Conservation (phyloP, 805 yeast species). For the Spathaspora arborariae region DNA sequence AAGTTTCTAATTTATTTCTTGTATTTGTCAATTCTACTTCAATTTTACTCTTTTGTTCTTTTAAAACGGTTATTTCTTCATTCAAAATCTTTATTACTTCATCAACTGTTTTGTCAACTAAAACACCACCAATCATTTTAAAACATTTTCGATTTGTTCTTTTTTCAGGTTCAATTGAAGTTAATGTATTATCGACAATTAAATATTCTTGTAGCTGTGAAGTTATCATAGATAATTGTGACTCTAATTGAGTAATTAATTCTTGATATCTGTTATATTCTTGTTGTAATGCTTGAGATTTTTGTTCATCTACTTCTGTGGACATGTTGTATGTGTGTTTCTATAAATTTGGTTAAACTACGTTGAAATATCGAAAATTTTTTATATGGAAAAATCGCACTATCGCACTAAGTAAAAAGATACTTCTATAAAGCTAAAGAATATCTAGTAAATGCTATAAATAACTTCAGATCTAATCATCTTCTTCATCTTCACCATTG, state of each 20-base stretch:
- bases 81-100: constrained; percentile 49
- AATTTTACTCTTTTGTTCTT: constrained; percentile 17
- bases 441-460: not conserved
- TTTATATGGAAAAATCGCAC: not conserved
- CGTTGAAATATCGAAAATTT: not conserved
- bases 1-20: constrained; percentile 32
- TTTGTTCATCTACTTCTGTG: constrained; percentile 21
- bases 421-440: not conserved
- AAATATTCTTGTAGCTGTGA: constrained; percentile 39
- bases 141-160: constrained; percentile 67
- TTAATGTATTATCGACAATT: constrained; percentile 39
- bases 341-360: not conserved
- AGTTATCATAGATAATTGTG: constrained; percentile 30
- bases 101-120: constrained; percentile 78
- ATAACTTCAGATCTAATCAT: not conserved
- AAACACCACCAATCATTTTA: constrained; percentile 91
- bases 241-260: constrained; percentile 33
- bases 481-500: constrained; percentile 34
- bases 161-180: constrained; percentile 28
- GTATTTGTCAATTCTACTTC: constrained; percentile 24
- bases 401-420: not conserved
- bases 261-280: constrained; percentile 41
- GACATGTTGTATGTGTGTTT: constrained; percentile 5
- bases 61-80: constrained; percentile 20
- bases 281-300: constrained; percentile 38